These are phyloP conservation scores for Nicotiana paniculata DNA, from an alignment of 257 asterid species.

Conservation along the genomic window DNA sequence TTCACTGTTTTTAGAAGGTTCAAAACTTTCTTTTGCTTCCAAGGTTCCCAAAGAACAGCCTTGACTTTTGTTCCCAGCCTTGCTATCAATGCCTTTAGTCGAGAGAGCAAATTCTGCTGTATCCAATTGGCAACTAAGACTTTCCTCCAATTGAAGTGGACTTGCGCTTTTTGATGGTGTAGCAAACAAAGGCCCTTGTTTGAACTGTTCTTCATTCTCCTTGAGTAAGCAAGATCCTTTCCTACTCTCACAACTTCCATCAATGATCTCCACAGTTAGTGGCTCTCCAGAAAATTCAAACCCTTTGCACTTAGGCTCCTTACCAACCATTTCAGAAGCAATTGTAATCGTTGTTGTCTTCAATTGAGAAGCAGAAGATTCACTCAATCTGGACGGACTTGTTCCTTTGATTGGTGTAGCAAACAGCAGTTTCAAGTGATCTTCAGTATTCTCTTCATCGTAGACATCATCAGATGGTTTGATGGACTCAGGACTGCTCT, in stretches of 20 bases:
- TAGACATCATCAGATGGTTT: not conserved
- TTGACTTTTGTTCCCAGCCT: not conserved
- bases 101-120: not conserved
- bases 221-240: not conserved
- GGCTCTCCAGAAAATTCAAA: not conserved
- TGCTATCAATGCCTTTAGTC: not conserved
- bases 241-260: not conserved
- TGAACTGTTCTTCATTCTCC: not conserved
- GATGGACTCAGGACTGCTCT: not conserved
- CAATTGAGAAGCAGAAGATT: slow-evolving; percentile 3
- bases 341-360: not conserved
- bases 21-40: not conserved
- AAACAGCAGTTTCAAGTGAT: slow-evolving; percentile 3
- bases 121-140: not conserved
- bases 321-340: not conserved
- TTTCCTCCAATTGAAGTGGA: not conserved
- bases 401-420: not conserved
- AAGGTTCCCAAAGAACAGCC: not conserved
- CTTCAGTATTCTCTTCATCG: not conserved
- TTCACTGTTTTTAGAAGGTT: not conserved
- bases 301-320: not conserved
- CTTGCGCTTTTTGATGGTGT: not conserved
- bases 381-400: not conserved
- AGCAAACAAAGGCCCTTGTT: not conserved
- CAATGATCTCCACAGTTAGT: not conserved